phyloP scores from a whole-genome alignment of 2,329 filamentous ascomycete genomes.

The Diaporthe sp. region DNA sequence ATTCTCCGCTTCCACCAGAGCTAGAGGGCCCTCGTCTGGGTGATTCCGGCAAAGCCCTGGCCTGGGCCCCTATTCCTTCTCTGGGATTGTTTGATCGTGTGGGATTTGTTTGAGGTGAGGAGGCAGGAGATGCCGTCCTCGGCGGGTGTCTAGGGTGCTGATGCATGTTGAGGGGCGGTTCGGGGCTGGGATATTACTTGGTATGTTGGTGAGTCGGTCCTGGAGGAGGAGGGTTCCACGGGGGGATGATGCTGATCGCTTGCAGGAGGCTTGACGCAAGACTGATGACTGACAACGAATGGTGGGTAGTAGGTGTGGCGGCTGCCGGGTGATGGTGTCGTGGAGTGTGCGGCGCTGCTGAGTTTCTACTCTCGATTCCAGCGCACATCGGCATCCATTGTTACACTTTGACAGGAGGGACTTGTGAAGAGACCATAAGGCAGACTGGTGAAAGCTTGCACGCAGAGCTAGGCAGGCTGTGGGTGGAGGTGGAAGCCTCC shows the following conservation, averaged over 20 bases:
- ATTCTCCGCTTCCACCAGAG: constrained; percentile 60
- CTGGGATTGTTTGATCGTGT: constrained; percentile 79
- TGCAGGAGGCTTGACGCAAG: not conserved
- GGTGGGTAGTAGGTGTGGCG: not conserved
- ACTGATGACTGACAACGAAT: not conserved
- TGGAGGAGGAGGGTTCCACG: not conserved
- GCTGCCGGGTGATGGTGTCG: not conserved
- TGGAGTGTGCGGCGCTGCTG: constrained; percentile 29
- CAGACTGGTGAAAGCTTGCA: constrained; percentile 23
- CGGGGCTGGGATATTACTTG: constrained; percentile 17
- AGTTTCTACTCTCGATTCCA: constrained; percentile 45
- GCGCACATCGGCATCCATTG: constrained; percentile 50
- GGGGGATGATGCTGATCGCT: not conserved
- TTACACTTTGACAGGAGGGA: constrained; percentile 37
- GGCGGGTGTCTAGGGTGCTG: constrained; percentile 85
- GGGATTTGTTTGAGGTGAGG: constrained; percentile 77
- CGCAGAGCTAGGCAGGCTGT: constrained; percentile 30
- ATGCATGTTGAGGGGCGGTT: constrained; percentile 73
- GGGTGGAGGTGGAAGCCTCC: constrained; percentile 29
- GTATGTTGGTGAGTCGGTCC: constrained; percentile 29
- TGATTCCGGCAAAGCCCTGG: constrained; percentile 51
- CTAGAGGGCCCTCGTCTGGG: constrained; percentile 56
- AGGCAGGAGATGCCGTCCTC: constrained; percentile 77
- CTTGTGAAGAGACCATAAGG: constrained; percentile 24
- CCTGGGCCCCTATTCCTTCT: constrained; percentile 62